Percentiles rank a stretch among this genome's conserved stretches.
These are phyloP conservation scores for Brassica nigra DNA, from an alignment of 345 rosid species.

Conservation along the genomic window DNA sequence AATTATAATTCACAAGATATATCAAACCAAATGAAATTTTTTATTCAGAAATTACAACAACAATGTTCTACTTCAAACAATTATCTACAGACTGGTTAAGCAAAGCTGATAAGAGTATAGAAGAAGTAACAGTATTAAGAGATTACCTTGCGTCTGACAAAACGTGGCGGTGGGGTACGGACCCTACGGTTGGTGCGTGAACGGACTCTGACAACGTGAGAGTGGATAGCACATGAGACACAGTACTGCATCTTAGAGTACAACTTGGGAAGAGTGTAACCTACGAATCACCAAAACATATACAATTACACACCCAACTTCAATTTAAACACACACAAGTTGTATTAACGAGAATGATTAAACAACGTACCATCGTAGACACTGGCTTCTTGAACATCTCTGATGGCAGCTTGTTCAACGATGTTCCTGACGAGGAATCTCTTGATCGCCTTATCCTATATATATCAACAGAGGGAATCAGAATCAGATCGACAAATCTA, in stretches of 20 bases:
- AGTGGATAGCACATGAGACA: slow-evolving; percentile 90
- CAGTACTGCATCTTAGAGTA: slow-evolving; percentile 87
- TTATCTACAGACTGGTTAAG: too few relatives aligned
- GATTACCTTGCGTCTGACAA: slow-evolving; percentile 72
- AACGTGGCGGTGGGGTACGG: slow-evolving; percentile 87
- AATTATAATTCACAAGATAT: neutral
- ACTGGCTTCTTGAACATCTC: slow-evolving; percentile 90
- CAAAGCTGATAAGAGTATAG: too few relatives aligned
- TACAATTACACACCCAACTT: neutral
- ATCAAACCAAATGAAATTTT: neutral
- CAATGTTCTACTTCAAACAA: neutral
- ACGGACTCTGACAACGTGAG: slow-evolving; percentile 90
- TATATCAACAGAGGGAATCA: neutral
- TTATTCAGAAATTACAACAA: too few relatives aligned
- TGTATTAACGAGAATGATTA: neutral
- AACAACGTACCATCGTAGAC: slow-evolving; percentile 62
- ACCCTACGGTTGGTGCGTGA: slow-evolving; percentile 72
- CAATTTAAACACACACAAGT: neutral
- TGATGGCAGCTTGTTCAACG: slow-evolving; percentile 87
- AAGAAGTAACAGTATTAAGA: neutral
- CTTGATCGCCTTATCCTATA: slow-evolving; percentile 81
- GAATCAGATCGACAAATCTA: neutral
- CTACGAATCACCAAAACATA: slow-evolving; percentile 31
- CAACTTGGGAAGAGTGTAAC: slow-evolving; percentile 71
- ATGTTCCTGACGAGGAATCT: slow-evolving; percentile 91